A percentile compares a stretch with the other conserved stretches of the same genome.
These are phyloP conservation scores for Chalciporus pseudorubinellus DNA, from an alignment of 768 basidiomycete genomes.

Conservation along the genomic window DNA sequence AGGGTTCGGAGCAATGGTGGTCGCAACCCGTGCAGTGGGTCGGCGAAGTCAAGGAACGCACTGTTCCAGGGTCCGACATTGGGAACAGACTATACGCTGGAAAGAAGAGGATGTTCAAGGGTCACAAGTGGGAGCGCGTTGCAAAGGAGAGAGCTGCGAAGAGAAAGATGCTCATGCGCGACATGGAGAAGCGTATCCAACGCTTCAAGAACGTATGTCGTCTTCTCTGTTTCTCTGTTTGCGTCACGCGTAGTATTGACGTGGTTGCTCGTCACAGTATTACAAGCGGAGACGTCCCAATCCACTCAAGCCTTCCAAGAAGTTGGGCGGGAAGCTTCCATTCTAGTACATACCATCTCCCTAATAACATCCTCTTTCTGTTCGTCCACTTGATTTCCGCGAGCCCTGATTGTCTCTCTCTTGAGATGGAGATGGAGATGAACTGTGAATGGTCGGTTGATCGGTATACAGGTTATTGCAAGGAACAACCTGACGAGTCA, in stretches of 20 bases:
- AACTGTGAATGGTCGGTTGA: no score
- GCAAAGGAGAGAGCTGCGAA: slow-evolving; percentile 46
- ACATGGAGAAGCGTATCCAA: slow-evolving; percentile 65
- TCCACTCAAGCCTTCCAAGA: slow-evolving; percentile 56
- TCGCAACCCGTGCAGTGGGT: slow-evolving; percentile 39
- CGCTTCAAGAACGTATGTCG: slow-evolving; percentile 62
- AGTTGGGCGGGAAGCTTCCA: slow-evolving; percentile 50
- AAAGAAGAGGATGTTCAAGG: slow-evolving; percentile 88
- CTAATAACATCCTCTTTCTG: not conserved
- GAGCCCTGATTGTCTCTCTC: no score
- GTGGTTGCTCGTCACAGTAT: slow-evolving; percentile 12
- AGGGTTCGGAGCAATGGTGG: slow-evolving; percentile 15
- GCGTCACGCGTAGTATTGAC: slow-evolving; percentile 1
- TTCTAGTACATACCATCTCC: slow-evolving; percentile 40
- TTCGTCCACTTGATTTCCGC: no score
- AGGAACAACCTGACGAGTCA: no score
- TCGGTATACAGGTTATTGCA: no score
- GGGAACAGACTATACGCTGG: slow-evolving; percentile 69
- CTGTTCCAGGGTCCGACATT: slow-evolving; percentile 47
- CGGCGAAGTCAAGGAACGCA: slow-evolving; percentile 38
- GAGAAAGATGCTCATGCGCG: slow-evolving; percentile 57
- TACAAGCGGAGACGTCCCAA: slow-evolving; percentile 46
- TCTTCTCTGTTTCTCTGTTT: not conserved
- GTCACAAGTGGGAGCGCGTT: slow-evolving; percentile 81
- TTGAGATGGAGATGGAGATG: no score